Percentiles rank a stretch among this genome's conserved stretches.
These are phyloP conservation scores for Verticillium nonalfalfae DNA, from an alignment of 2,329 filamentous ascomycete genomes.

Conservation along the genomic window DNA sequence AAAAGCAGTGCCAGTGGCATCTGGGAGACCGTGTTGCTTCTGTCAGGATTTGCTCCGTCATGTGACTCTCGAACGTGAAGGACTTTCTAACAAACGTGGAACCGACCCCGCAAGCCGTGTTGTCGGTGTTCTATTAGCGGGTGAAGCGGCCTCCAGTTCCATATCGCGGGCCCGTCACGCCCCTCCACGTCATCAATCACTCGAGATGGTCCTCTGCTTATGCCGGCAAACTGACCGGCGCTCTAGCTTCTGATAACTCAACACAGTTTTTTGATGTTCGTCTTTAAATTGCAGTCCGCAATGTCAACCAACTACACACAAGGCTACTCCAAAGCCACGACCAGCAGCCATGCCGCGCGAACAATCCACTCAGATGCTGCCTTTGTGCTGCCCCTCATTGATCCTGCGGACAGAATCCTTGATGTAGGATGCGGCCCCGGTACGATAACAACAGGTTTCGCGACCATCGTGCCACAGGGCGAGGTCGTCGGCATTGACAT, in stretches of 20 bases:
- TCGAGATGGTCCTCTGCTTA: too few relatives aligned
- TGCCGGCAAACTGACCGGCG: too few relatives aligned
- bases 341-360: constrained; percentile 30
- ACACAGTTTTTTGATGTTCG: too few relatives aligned
- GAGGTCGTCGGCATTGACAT: constrained; percentile 31
- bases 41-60: not conserved
- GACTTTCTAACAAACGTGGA: not conserved
- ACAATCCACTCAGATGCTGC: constrained; percentile 35
- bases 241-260: too few relatives aligned
- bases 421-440: constrained; percentile 44
- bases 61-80: not conserved
- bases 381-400: constrained; percentile 35
- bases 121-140: not conserved
- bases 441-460: constrained; percentile 38
- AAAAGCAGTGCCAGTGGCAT: too few relatives aligned
- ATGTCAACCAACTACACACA: constrained; percentile 22
- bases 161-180: too few relatives aligned
- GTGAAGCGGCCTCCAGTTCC: not conserved
- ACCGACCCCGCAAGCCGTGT: not conserved
- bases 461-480: constrained; percentile 30
- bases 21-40: not conserved
- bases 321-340: constrained; percentile 30
- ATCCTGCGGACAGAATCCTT: constrained; percentile 29
- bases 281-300: not conserved
- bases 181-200: too few relatives aligned